Evolutionary conservation across 2,329 filamentous ascomycete species (phyloP).

Genomic region (Colletotrichum viniferum): DNA sequence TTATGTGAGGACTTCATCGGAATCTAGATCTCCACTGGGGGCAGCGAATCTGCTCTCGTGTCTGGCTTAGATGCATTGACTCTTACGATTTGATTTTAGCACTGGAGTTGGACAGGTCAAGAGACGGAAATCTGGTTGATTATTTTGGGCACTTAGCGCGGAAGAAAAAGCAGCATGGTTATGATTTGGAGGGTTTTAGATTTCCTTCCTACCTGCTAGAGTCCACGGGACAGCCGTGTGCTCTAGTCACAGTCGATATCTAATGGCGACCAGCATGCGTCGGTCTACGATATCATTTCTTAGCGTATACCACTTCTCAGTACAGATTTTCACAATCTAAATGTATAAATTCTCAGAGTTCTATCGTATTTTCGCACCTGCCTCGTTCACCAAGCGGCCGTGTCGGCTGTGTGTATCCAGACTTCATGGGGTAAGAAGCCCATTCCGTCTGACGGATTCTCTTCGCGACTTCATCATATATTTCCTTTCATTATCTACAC

Average conservation of each 20-base stretch:
- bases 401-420: neutral
- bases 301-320: neutral
- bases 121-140: neutral
- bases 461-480: neutral
- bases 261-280: neutral
- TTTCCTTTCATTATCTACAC: neutral
- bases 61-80: neutral
- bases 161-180: neutral
- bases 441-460: neutral
- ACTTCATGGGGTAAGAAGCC: neutral
- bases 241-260: neutral
- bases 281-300: neutral
- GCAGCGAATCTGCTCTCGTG: neutral
- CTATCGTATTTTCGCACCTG: neutral
- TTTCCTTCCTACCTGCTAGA: neutral
- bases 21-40: neutral
- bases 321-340: neutral
- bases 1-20: slow-evolving; percentile 48
- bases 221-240: neutral
- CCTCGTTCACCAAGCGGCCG: neutral
- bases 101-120: slow-evolving; percentile 1
- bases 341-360: neutral
- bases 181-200: neutral
- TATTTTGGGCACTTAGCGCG: neutral
- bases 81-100: neutral